Percentiles rank a stretch among this genome's conserved stretches.
phyloP scores from a whole-genome alignment of 352 stramenopile genomes.

The Globisporangium spinosum region DNA sequence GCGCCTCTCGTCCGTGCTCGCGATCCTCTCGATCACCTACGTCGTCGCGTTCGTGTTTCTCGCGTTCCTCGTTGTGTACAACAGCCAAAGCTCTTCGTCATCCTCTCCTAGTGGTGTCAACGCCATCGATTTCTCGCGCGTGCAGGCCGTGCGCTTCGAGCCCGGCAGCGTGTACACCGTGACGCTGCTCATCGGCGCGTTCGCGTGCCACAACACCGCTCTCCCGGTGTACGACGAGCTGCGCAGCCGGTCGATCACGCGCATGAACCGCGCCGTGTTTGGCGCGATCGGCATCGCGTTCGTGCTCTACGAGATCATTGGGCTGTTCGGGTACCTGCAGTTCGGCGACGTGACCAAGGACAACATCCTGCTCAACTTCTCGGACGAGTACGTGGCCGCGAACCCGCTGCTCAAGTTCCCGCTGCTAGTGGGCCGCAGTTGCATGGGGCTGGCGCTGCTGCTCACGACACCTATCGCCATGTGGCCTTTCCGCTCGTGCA shows the following conservation, averaged over 20 bases:
- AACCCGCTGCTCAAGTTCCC: conserved; percentile 41
- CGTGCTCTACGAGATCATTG: conserved; percentile 65
- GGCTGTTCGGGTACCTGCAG: conserved; percentile 65
- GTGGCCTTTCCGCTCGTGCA: conserved; percentile 75
- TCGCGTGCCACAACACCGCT: conserved; percentile 76
- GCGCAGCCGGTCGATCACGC: conserved; percentile 38
- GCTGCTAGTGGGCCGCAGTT: conserved; percentile 52
- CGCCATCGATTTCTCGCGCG: conserved; percentile 23
- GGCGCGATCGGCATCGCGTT: conserved; percentile 64
- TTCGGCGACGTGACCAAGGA: conserved; percentile 60
- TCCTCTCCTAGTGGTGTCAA: neutral
- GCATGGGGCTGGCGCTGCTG: conserved; percentile 61
- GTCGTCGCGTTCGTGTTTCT: conserved; percentile 61
- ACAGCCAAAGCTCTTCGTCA: conserved; percentile 7
- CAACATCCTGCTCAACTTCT: conserved; percentile 80
- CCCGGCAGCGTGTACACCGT: conserved; percentile 68
- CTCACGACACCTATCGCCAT: conserved; percentile 68
- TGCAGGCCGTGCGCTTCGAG: conserved; percentile 52
- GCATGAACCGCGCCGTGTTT: conserved; percentile 65
- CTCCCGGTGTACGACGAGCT: conserved; percentile 78
- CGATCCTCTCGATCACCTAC: conserved; percentile 65
- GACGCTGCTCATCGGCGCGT: conserved; percentile 68
- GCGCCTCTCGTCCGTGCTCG: conserved; percentile 52
- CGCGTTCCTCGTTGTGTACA: conserved; percentile 39
- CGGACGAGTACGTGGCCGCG: conserved; percentile 44